Conservation (phyloP, 2,329 filamentous ascomycete genomes). For the Fusarium nematophilum region DNA sequence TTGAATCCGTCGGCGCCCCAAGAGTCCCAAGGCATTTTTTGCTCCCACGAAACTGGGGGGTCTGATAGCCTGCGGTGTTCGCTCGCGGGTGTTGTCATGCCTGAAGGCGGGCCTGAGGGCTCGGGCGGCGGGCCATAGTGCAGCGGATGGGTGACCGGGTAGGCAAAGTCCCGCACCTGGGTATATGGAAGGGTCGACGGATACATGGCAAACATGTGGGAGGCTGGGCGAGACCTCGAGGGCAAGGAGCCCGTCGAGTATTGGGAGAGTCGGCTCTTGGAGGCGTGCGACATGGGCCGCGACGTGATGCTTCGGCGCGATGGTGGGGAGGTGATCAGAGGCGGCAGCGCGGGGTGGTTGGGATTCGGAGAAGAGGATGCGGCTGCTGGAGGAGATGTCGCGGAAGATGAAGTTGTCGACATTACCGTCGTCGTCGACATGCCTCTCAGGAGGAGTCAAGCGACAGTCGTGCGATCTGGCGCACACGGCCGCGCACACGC, state of each 20-base stretch:
- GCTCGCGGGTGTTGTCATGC: conserved; percentile 85
- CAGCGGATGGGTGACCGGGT: conserved; percentile 82
- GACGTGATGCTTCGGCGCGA: conserved; percentile 70
- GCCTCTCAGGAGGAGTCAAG: conserved; percentile 40
- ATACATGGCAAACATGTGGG: conserved; percentile 84
- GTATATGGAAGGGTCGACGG: conserved; percentile 88
- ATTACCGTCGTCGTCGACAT: conserved; percentile 63
- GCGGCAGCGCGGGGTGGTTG: conserved; percentile 66
- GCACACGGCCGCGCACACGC: conserved; percentile 45
- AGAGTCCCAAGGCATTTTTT: conserved; percentile 69
- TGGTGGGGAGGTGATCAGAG: conserved; percentile 67
- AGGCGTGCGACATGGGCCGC: conserved; percentile 78
- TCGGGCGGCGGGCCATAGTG: conserved; percentile 94
- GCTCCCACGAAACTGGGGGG: conserved; percentile 80
- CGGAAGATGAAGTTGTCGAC: conserved; percentile 66
- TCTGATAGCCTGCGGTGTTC: conserved; percentile 87
- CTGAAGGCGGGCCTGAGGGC: conserved; percentile 75
- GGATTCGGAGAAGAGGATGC: conserved; percentile 59
- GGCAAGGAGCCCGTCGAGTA: conserved; percentile 79
- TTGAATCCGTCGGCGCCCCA: conserved; percentile 66
- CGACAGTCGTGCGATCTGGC: conserved; percentile 46
- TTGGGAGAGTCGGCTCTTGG: conserved; percentile 84
- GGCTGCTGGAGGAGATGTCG: conserved; percentile 63
- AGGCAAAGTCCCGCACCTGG: conserved; percentile 96
- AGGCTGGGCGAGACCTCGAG: conserved; percentile 80